Base-by-base conservation (phyloP, 1,139 yeast genomes). In the Sugiyamaella neomexicana region DNA sequence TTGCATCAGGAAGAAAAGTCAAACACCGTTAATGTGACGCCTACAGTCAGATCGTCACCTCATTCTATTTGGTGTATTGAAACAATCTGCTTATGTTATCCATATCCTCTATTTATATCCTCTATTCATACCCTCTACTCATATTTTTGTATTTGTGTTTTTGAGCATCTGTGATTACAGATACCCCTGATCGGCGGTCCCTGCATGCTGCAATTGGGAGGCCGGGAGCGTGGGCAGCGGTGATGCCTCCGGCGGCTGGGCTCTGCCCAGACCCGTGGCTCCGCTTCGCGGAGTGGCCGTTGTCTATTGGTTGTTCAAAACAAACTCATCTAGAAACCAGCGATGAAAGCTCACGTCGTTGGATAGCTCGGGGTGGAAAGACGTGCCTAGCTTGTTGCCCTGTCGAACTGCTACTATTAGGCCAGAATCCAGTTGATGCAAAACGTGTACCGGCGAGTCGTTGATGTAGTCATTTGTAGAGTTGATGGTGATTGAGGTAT, bases 291-390 rank as follows among this genome's bases (percentile, higher is more conserved):
- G 31, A 27, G 31, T 5, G 9, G 27, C 23, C 43, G 16, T 27
- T 5, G 31, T 27, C 25, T 20, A 20, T 23, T 44, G 15, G n/a
- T 32, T 34, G 12, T 20, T 20, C 17, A 47, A 38, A 17, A 61
- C 60, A 39, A 55, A 59, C 36, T 59, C 55, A 34, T 77, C 76
- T 46, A 86, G 64, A 68, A 85, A 87, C 89, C 90, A 88, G 63
- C 79, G 76, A 68, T 88, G 96, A 64, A 88, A 81, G 39, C 86
- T 71, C 44, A 68, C 64, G 62, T 85, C 89, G 10, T 67, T 68
- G 1, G 86, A 74, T 39, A 88, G 74, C 67, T 88, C 96, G 0
- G 95, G 96, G 67, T 88, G 96, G 69, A 88, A 88, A 1, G 90
- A 82, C 0, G 93, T 87, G 1, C 91, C 95, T 51, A 87, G 69